Evolutionary conservation across 306 rosid species (phyloP).

Genomic region (Vigna reflexopilosa): DNA sequence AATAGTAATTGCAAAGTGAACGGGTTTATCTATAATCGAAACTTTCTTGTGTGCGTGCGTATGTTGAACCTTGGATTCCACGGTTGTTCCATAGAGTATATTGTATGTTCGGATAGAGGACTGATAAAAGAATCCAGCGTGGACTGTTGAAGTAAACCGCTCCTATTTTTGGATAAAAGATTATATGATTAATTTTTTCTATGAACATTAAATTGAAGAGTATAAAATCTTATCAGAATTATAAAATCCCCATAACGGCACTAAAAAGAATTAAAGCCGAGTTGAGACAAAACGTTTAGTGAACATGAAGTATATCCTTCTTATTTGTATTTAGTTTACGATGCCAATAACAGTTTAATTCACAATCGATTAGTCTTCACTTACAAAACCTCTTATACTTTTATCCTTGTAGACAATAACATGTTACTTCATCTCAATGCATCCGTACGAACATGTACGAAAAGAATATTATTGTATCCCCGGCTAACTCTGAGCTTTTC

Average conservation of each 20-base stretch:
- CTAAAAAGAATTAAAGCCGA: background rate
- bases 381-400: background rate
- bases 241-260: background rate
- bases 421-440: constrained; percentile 38
- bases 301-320: background rate
- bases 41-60: constrained; percentile 12
- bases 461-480: constrained; percentile 64
- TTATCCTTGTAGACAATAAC: background rate
- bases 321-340: constrained; percentile 1
- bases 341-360: background rate
- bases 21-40: constrained; percentile 15
- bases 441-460: constrained; percentile 64
- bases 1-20: constrained; percentile 44
- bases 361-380: background rate
- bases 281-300: too few relatives aligned
- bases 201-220: background rate
- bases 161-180: too few relatives aligned
- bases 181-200: too few relatives aligned
- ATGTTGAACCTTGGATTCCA: background rate
- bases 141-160: too few relatives aligned
- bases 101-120: too few relatives aligned
- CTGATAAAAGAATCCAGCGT: too few relatives aligned
- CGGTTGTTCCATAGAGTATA: background rate
- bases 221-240: background rate
- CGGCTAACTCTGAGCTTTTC: constrained; percentile 74